These are phyloP conservation scores for Hevea brasiliensis DNA, from an alignment of 345 rosid species.

Conservation along the genomic window DNA sequence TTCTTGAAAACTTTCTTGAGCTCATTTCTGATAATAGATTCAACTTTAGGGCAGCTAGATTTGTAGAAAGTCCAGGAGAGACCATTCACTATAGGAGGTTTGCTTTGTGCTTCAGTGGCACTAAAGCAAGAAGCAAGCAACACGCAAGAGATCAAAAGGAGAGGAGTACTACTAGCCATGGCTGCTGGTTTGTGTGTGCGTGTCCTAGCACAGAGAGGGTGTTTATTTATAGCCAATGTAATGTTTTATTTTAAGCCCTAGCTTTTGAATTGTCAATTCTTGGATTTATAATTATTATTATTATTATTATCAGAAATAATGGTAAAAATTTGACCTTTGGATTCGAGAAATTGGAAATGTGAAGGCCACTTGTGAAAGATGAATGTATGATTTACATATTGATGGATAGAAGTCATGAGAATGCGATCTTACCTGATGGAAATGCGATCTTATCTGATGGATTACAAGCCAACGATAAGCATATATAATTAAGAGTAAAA, in stretches of 20 bases:
- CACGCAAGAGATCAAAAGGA: conserved; percentile 23
- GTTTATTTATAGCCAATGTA: conserved; percentile 1
- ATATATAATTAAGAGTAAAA: neutral
- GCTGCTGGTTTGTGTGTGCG: neutral
- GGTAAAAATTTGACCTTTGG: too few species aligned
- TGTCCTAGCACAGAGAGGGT: neutral
- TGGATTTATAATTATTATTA: too few species aligned
- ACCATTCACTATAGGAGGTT: conserved; percentile 45
- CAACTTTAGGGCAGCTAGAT: conserved; percentile 59
- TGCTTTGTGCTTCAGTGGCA: conserved; percentile 17
- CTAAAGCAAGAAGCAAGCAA: conserved; percentile 12
- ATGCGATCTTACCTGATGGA: too few species aligned
- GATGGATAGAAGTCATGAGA: too few species aligned
- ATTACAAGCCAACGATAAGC: neutral
- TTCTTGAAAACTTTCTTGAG: conserved; percentile 59
- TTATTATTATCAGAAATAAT: too few species aligned
- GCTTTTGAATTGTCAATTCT: too few species aligned
- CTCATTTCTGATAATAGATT: conserved; percentile 52
- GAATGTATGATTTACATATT: too few species aligned
- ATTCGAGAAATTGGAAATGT: too few species aligned
- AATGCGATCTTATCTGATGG: neutral
- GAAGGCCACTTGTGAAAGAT: too few species aligned
- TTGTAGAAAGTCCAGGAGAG: conserved; percentile 74
- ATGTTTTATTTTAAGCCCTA: too few species aligned
- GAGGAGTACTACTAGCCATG: conserved; percentile 20